Percentiles rank a stretch among this genome's conserved stretches.
These are phyloP conservation scores for Parastagonospora nodorum DNA, from an alignment of 2,329 filamentous ascomycete genomes.

Conservation along the genomic window DNA sequence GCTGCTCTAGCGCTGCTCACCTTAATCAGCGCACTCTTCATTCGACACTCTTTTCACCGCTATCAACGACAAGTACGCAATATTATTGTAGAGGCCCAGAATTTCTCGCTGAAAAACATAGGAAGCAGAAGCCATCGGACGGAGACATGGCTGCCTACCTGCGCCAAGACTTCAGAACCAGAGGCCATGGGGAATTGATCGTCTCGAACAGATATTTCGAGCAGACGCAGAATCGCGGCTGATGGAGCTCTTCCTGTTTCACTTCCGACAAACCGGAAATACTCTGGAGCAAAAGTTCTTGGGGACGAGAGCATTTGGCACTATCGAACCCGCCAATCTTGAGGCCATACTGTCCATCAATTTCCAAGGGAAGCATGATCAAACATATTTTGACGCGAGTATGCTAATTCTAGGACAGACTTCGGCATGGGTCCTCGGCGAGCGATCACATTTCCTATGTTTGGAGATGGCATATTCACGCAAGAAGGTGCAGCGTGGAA, in stretches of 20 bases:
- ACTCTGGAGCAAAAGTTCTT: conserved; percentile 27
- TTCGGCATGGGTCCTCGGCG: conserved; percentile 46
- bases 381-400: neutral
- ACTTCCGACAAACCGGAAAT: conserved; percentile 40
- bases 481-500: conserved; percentile 31
- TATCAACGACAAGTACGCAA: no score
- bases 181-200: conserved; percentile 24
- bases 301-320: conserved; percentile 22
- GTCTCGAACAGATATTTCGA: conserved; percentile 28
- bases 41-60: no score
- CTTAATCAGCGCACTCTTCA: no score
- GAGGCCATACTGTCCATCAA: conserved; percentile 24
- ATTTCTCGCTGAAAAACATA: neutral
- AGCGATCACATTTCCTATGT: conserved; percentile 43
- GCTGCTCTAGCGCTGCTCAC: no score
- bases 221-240: conserved; percentile 22
- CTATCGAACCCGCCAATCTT: conserved; percentile 31
- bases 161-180: conserved; percentile 25
- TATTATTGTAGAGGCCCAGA: no score
- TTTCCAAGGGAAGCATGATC: conserved; percentile 20
- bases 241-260: conserved; percentile 41
- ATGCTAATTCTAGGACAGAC: conserved; percentile 28
- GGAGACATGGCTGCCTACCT: conserved; percentile 17
- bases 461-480: conserved; percentile 45
- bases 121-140: conserved; percentile 15